Evolutionary conservation across 2,329 filamentous ascomycete species (phyloP), one percentile per base, ranked within the genome.

Genomic region (Thermochaetoides dissita): DNA sequence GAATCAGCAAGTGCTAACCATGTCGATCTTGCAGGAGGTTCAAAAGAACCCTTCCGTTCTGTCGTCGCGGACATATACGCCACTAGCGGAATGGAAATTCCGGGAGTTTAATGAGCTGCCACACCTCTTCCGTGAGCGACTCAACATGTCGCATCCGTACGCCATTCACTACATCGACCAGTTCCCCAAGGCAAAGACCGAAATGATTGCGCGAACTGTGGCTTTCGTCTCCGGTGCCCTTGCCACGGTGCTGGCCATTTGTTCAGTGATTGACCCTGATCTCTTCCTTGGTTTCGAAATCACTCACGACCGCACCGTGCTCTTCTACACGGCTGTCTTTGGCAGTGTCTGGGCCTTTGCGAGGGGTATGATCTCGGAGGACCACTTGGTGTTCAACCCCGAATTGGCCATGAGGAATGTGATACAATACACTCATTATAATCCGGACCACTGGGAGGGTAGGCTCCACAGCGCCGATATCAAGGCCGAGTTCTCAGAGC

Each of bases 51-150:
- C 86, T 0, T 79, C 85, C 1, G 80, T 87, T 48, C 74, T 94
- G 33, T 83, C 84, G n/a, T 81, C 86, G 10, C 79, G 91, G 34
- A 81, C 87, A 50, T 98, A 95, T 57, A 96, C 89, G 0, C 84
- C 87, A 1, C 74, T 94, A 39, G 91, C 91, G 0, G 84, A 94
- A 58, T 98, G 91, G 91, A 96, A 95, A 55, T 95, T 98, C 49
- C 81, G 91, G 38, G 89, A 96, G 59, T 98, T 96, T 70, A 98
- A 98, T 55, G 91, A 98, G 60, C 71, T 98, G 1, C 81, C 82
- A 43, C 91, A 98, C 60, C 71, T 96, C 2, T 98, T 96, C 54
- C 76, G 87, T 46, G 84, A 89, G 49, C 79, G 91, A 12, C 69
- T 89, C 35, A 88, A 94, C 50, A 93, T 96, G 82, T 94, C 91